Evolutionary conservation across 2,329 filamentous ascomycete genomes (phyloP).

Genomic region (Lecanicillium sp.): DNA sequence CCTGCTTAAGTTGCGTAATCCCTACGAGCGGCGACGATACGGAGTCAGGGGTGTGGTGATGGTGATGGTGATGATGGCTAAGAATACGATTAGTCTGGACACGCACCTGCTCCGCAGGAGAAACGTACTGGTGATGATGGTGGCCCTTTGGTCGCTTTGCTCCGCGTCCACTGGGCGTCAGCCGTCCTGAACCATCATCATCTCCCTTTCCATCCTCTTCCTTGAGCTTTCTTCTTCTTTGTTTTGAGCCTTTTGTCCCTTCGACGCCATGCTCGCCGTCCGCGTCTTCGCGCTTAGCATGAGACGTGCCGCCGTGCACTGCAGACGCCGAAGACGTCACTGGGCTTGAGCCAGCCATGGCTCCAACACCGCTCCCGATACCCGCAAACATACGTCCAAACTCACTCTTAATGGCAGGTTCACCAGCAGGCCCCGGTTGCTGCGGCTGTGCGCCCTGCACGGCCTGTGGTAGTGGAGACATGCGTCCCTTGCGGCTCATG

Average conservation of each 20-base stretch:
- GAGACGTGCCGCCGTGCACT: slow-evolving; percentile 37
- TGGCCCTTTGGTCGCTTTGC: slow-evolving; percentile 63
- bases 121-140: slow-evolving; percentile 58
- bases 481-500: slow-evolving; percentile 70
- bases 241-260: slow-evolving; percentile 38
- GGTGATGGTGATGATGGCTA: slow-evolving; percentile 51
- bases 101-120: neutral
- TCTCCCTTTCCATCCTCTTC: slow-evolving; percentile 64
- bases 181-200: slow-evolving; percentile 56
- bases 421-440: slow-evolving; percentile 66
- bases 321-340: slow-evolving; percentile 29
- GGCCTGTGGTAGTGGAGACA: slow-evolving; percentile 85
- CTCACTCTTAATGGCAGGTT: slow-evolving; percentile 88
- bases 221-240: slow-evolving; percentile 62
- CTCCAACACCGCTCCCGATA: slow-evolving; percentile 56
- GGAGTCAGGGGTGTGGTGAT: slow-evolving; percentile 44
- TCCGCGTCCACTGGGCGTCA: slow-evolving; percentile 46
- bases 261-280: slow-evolving; percentile 36
- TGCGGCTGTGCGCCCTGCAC: slow-evolving; percentile 86
- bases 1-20: slow-evolving; percentile 37
- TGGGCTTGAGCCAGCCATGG: slow-evolving; percentile 43
- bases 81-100: slow-evolving; percentile 13
- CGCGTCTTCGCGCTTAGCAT: slow-evolving; percentile 45
- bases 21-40: slow-evolving; percentile 32
- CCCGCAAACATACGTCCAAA: slow-evolving; percentile 93